Evolutionary conservation across 192 early-diverging fungal genomes (phyloP), one percentile per base, ranked within the genome.

Genomic region (Entomortierella parvispora): DNA sequence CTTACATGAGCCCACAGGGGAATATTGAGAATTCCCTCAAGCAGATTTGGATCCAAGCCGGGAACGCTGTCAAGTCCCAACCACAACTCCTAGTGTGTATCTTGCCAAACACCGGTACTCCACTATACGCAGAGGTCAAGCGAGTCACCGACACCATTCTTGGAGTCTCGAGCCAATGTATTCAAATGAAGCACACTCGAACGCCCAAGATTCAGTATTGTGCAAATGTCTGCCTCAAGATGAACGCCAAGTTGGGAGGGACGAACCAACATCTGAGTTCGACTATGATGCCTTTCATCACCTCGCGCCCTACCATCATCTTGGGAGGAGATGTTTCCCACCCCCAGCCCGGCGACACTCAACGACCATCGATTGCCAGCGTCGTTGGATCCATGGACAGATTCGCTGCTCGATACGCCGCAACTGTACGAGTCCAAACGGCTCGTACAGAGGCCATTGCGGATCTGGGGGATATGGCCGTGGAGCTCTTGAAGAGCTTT

Each of bases 201-300:
- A 79, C 85, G 15, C 84, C 92, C 34, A 96, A 91, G 78, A 70
- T 88, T 53, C 96, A 99, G 82, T 99, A 99, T 84, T 96, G 94
- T 67, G 96, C 97, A 20, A 99, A 99, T 59, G 90, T 99, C 33
- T 94, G 91, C 62, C 83, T 99, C 49, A 99, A 99, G 84, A 89
- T 97, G 58, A 99, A 99, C 79, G 87, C 91, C 43, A 97, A 99
- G 86, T 86, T 99, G 14, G 94, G 96, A 57, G 96, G 95, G 29
- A 90, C 89, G 82, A 97, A 96, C 83, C 84, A 87, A 23, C 87
- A 84, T 61, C 81, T 98, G 33, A 68, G 58, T 0, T 63, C 72
- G n/a, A 45, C 65, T 12, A 81, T 91, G 61, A 75, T 93, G 53
- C 88, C 90, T 11, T 91, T 97, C 79, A 79, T 95, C 26, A 78